Evolutionary conservation across 441 rosid genomes (phyloP).

Genomic region (Brassica balearica): DNA sequence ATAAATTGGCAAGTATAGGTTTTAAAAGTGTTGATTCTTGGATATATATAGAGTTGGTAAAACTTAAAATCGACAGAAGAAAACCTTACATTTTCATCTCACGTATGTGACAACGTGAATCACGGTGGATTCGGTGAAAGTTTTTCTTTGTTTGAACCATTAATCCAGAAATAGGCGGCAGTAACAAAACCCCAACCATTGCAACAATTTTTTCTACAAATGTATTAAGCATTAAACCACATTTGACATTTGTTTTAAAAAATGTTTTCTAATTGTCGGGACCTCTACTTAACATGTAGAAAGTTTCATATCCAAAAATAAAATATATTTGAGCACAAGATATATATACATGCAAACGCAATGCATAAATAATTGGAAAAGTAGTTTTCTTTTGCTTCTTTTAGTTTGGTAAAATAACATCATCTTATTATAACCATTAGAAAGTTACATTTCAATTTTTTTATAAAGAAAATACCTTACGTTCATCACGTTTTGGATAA

Average conservation of each 20-base stretch:
- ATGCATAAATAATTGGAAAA: neutral
- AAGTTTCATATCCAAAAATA: neutral
- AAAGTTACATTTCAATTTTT: too few species aligned
- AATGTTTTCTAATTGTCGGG: neutral
- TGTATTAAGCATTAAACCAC: conserved; percentile 5
- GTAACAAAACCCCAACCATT: conserved; percentile 23
- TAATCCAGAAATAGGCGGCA: conserved; percentile 31
- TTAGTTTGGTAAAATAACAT: neutral
- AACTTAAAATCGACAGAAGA: neutral
- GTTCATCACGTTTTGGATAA: neutral
- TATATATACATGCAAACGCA: neutral
- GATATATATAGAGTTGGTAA: conserved; percentile 7
- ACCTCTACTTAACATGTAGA: neutral
- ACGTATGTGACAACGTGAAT: conserved; percentile 32
- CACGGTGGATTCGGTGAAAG: conserved; percentile 22
- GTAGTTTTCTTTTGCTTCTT: neutral
- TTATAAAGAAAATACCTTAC: neutral
- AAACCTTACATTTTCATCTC: neutral
- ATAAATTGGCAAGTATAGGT: conserved; percentile 27
- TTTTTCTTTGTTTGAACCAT: neutral
- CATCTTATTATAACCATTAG: neutral
- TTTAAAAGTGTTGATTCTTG: neutral
- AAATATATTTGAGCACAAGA: neutral
- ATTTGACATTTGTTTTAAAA: conserved; percentile 4
- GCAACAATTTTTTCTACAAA: conserved; percentile 10